Conservation (phyloP, 2,329 filamentous ascomycete species). For the Claviceps quebecensis region DNA sequence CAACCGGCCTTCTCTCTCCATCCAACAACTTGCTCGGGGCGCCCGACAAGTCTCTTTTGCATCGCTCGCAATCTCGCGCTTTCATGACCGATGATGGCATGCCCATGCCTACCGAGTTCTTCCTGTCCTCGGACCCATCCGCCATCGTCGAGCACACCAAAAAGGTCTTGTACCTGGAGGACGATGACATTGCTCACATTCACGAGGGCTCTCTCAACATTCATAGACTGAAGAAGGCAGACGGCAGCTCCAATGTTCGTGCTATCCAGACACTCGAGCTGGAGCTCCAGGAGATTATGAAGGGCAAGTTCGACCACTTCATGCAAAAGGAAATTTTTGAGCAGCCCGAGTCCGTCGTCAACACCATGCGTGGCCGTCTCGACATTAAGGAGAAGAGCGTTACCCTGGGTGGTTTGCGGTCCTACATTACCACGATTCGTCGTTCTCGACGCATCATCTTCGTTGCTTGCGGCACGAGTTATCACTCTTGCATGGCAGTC, state of each 20-base stretch:
- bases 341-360: constrained; percentile 97
- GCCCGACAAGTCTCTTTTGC: constrained; percentile 92
- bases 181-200: constrained; percentile 98
- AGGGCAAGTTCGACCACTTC: constrained; percentile 99
- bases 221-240: constrained; percentile 91
- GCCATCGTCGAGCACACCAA: constrained; percentile 99
- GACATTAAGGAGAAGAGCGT: constrained; percentile 89
- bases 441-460: constrained; percentile 97
- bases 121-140: constrained; percentile 95
- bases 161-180: constrained; percentile 99
- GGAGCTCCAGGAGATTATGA: constrained; percentile 99
- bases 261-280: constrained; percentile 98
- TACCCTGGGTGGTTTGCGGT: constrained; percentile 86
- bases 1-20: constrained; percentile 52
- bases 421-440: constrained; percentile 93
- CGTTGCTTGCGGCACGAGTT: constrained; percentile 96
- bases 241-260: constrained; percentile 91
- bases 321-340: constrained; percentile 99
- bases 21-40: constrained; percentile 57
- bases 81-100: constrained; percentile 98
- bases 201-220: constrained; percentile 99
- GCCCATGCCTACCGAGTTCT: constrained; percentile 97
- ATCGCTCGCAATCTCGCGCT: constrained; percentile 94
- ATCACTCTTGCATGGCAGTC: constrained; percentile 98
- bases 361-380: constrained; percentile 98